Conservation (phyloP, 1,284 basidiomycete species). For the Rhizoctonia solani region DNA sequence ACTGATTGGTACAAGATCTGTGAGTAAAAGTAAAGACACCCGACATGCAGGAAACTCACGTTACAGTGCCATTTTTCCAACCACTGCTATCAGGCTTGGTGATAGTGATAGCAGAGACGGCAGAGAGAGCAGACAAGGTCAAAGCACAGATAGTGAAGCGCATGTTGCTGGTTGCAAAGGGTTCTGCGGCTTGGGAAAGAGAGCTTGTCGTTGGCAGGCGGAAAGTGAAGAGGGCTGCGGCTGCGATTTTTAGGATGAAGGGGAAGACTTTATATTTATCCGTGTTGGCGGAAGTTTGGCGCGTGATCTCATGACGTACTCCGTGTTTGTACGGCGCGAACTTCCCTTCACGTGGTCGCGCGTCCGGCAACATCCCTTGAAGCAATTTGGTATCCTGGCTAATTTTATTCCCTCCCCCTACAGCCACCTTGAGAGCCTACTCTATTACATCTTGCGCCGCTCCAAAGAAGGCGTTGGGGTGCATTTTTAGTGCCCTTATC, state of each 20-base stretch:
- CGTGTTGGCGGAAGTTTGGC: not conserved
- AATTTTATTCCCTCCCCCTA: too few relatives aligned
- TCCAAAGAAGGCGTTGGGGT: too few relatives aligned
- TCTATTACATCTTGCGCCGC: too few relatives aligned
- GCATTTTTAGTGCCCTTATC: too few relatives aligned
- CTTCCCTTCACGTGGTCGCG: too few relatives aligned
- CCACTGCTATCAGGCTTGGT: conserved; percentile 14
- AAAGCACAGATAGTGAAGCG: not conserved
- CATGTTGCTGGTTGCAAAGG: not conserved
- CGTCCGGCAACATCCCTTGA: too few relatives aligned
- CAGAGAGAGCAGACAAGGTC: not conserved
- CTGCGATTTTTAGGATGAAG: not conserved
- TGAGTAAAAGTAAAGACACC: not conserved
- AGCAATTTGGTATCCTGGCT: too few relatives aligned
- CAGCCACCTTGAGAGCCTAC: too few relatives aligned
- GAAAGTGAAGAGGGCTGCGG: not conserved
- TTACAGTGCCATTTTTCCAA: conserved; percentile 31
- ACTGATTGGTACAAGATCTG: not conserved
- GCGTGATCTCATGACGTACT: not conserved
- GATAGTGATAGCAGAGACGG: conserved; percentile 14
- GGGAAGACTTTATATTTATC: conserved; percentile 9
- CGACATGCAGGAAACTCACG: not conserved
- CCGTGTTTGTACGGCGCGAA: too few relatives aligned
- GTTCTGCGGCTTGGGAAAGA: not conserved
- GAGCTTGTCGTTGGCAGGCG: not conserved